Conservation (phyloP, 371 early-diverging fungal species). For the Scutellospora calospora region DNA sequence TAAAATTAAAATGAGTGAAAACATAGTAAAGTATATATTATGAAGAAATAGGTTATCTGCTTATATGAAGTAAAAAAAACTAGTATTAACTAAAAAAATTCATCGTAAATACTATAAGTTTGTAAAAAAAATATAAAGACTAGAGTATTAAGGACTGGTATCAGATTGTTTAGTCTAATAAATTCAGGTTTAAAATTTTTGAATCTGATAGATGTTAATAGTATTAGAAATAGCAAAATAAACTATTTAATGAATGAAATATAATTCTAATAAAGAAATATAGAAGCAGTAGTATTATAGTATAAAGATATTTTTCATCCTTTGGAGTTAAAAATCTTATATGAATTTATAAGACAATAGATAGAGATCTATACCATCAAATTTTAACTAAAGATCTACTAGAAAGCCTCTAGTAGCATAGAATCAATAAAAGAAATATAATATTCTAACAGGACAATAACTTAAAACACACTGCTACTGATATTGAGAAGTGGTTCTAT, state of each 20-base stretch:
- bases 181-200: too few relatives aligned
- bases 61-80: too few relatives aligned
- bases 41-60: too few relatives aligned
- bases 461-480: conserved; percentile 48
- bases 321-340: conserved; percentile 43
- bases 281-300: conserved; percentile 45
- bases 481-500: conserved; percentile 41
- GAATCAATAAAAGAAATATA: conserved; percentile 31
- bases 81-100: too few relatives aligned
- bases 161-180: conserved; percentile 9
- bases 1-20: too few relatives aligned
- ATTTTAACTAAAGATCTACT: conserved; percentile 39
- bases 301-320: conserved; percentile 39
- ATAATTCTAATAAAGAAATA: conserved; percentile 43
- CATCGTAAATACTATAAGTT: too few relatives aligned
- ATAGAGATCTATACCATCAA: conserved; percentile 45
- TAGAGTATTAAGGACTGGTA: too few relatives aligned
- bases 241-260: conserved; percentile 1
- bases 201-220: not conserved
- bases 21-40: too few relatives aligned
- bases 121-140: too few relatives aligned
- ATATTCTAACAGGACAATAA: conserved; percentile 49
- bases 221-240: conserved; percentile 40
- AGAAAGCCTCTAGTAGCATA: conserved; percentile 39
- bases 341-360: conserved; percentile 24